A percentile compares a stretch with the other conserved stretches of the same genome.
Conservation (phyloP, 257 asterid genomes). For the Eucommia ulmoides region DNA sequence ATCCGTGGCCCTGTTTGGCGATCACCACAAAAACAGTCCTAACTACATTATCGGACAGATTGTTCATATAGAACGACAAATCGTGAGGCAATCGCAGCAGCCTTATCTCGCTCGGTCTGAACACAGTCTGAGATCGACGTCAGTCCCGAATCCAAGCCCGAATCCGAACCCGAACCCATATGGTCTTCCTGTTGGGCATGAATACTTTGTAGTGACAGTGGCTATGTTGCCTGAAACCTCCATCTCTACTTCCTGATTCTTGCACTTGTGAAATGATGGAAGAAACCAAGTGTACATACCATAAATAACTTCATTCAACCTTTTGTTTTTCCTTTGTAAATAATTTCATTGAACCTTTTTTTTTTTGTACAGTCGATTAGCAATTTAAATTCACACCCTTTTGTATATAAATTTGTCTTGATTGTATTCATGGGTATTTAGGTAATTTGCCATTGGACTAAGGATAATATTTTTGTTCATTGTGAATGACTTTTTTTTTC, state of each 20-base stretch:
- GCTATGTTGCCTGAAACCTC: slow-evolving; percentile 83
- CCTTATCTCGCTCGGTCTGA: slow-evolving; percentile 26
- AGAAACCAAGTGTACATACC: background rate
- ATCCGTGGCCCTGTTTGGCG: slow-evolving; percentile 74
- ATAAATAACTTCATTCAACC: background rate
- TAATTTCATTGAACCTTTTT: background rate
- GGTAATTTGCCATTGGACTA: background rate
- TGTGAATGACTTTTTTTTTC: background rate
- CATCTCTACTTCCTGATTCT: slow-evolving; percentile 64
- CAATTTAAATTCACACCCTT: background rate
- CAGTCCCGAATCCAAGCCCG: slow-evolving; percentile 14
- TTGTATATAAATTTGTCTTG: background rate
- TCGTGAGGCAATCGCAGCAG: slow-evolving; percentile 35
- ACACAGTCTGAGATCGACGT: slow-evolving; percentile 20
- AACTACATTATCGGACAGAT: slow-evolving; percentile 74
- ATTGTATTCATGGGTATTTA: background rate
- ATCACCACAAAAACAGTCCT: slow-evolving; percentile 64
- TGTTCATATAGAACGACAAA: slow-evolving; percentile 75
- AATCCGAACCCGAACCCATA: slow-evolving; percentile 20
- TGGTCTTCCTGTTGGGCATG: slow-evolving; percentile 74
- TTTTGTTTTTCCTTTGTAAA: background rate
- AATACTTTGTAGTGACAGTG: slow-evolving; percentile 75
- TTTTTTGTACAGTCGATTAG: background rate
- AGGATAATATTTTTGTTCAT: background rate
- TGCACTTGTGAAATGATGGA: slow-evolving; percentile 3